Evolutionary conservation across 768 basidiomycete genomes (phyloP), one percentile per base, ranked within the genome.

Genomic region (Russula sp.): DNA sequence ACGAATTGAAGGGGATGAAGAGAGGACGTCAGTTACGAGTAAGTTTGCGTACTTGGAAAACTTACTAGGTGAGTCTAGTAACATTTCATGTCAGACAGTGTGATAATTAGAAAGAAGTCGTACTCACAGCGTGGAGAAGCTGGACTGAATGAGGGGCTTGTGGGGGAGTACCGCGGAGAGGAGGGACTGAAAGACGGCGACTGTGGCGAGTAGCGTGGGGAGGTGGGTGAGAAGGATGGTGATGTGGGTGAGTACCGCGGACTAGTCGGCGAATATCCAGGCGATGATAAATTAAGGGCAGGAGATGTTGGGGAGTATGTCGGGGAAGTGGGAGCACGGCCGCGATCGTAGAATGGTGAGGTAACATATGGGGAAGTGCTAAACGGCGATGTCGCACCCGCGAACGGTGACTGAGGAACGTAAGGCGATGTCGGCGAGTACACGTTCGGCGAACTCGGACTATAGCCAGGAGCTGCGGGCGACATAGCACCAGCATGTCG

Each of bases 391-490:
- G 88, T 88, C 0, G 86, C 87, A n/a, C 86, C 87, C 14, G 79
- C 80, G 66, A 87, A 94, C 16, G 93, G 89, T 9, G 91, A 92
- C 64, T 86, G 87, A 13, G 90, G 88, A 9, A 89, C 87, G 71
- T 91, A 93, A 5, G 94, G 93, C 0, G 94, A 95, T 2, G 90
- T 93, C 0, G 91, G 90, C 0, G 91, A 90, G 65, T 92, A 94
- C 13, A 84, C 83, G 66, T 87, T 93, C 9, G 93, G 95, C 2
- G 93, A 96, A 64, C 90, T 90, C 5, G 94, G 93, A 66, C 90
- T 93, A 78, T 95, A 97, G 7, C 87, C 87, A 9, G 88, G 85
- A 22, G 86, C 87, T 2, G 83, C 89, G 7, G 94, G 95, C 4
- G 93, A 96, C 90, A 91, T 91, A 9, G 84, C 86, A 46, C 88